A percentile compares a stretch with the other conserved stretches of the same genome.
These are phyloP conservation scores for Ustanciosporium gigantosporum DNA, from an alignment of 1,284 basidiomycete species.

Conservation along the genomic window DNA sequence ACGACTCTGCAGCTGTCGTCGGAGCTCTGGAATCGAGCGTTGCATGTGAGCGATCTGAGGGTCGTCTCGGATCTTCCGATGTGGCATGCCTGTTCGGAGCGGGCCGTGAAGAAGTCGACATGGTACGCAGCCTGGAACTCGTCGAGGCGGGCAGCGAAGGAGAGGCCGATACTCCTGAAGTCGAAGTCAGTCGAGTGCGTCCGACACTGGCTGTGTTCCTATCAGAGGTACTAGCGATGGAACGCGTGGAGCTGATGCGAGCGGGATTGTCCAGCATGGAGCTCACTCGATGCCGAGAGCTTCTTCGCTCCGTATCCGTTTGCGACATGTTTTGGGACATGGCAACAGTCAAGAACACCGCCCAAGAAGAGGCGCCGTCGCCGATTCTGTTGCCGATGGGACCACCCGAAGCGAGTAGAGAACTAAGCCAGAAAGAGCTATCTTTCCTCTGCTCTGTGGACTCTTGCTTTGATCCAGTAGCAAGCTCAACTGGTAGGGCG, in stretches of 20 bases:
- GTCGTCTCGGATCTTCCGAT: slow-evolving; percentile 2
- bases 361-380: too few species aligned
- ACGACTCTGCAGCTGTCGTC: slow-evolving; percentile 3
- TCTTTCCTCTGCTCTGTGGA: too few species aligned
- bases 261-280: slow-evolving; percentile 17
- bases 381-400: too few species aligned
- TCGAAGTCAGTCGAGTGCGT: slow-evolving; percentile 22
- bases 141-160: slow-evolving; percentile 8
- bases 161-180: slow-evolving; percentile 6
- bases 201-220: slow-evolving; percentile 1
- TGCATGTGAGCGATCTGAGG: slow-evolving; percentile 10
- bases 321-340: neutral
- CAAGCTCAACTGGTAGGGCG: too few species aligned
- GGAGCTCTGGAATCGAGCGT: slow-evolving; percentile 10
- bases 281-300: slow-evolving; percentile 12
- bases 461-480: too few species aligned
- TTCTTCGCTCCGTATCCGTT: slow-evolving; percentile 4
- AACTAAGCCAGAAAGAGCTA: too few species aligned
- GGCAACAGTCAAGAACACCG: too few species aligned
- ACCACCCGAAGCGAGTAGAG: too few species aligned
- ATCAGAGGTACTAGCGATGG: neutral
- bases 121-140: slow-evolving; percentile 13
- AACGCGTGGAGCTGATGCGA: slow-evolving; percentile 4
- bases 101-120: slow-evolving; percentile 10
- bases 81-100: too few species aligned